Evolutionary conservation across 345 rosid genomes (phyloP).

Genomic region (Gossypium longicalyx): DNA sequence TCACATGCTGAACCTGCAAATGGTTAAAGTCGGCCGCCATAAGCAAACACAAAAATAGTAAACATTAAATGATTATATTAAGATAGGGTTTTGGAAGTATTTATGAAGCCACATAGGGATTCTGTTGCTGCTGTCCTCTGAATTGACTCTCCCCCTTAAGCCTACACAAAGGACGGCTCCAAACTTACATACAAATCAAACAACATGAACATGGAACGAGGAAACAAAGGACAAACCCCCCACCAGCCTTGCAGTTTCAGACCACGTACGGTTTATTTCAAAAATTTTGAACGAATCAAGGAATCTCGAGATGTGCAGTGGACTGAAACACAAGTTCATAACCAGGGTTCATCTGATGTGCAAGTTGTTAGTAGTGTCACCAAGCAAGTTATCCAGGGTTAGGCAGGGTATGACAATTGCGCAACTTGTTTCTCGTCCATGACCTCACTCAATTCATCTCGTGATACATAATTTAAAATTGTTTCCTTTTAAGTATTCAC

Average conservation of each 20-base stretch:
- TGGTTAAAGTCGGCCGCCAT: neutral
- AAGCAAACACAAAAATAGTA: neutral
- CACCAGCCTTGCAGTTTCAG: neutral
- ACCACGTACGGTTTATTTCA: neutral
- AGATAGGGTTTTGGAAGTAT: neutral
- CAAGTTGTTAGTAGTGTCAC: neutral
- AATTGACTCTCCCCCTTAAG: neutral
- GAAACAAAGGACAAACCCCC: neutral
- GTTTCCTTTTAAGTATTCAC: no score
- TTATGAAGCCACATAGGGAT: neutral
- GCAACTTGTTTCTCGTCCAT: neutral
- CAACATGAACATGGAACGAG: neutral
- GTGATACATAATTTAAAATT: no score
- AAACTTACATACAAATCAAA: neutral
- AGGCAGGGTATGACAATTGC: neutral
- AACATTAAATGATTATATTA: neutral
- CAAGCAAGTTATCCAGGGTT: neutral
- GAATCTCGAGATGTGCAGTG: neutral
- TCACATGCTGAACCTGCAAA: constrained; percentile 10
- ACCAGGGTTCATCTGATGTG: neutral
- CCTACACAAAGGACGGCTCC: constrained; percentile 3
- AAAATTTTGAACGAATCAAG: constrained; percentile 4
- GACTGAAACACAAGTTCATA: neutral
- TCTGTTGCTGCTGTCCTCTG: neutral
- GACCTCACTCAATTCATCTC: no score